These are phyloP conservation scores for Sclerotinia subarctica DNA, from an alignment of 2,329 filamentous ascomycete species.

Conservation along the genomic window DNA sequence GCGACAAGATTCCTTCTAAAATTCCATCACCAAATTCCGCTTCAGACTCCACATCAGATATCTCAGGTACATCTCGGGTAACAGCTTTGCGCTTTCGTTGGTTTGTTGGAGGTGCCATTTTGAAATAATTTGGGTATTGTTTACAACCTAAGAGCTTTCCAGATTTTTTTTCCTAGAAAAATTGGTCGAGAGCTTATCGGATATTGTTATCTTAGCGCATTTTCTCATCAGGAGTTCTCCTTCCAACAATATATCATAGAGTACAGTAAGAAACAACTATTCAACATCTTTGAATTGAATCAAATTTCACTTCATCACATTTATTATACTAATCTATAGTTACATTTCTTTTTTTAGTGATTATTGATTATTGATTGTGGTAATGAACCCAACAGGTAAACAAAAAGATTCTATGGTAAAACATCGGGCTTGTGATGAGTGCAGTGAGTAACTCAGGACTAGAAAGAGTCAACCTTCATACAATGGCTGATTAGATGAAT, in stretches of 20 bases:
- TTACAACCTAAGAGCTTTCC: slow-evolving; percentile 18
- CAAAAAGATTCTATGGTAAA: slow-evolving; percentile 41
- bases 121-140: slow-evolving; percentile 22
- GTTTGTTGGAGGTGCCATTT: slow-evolving; percentile 34
- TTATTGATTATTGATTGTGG: slow-evolving; percentile 15
- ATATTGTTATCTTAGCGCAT: slow-evolving; percentile 31
- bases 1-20: slow-evolving; percentile 55
- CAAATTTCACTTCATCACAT: neutral
- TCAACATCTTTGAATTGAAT: neutral
- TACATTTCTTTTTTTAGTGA: neutral
- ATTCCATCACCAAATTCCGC: slow-evolving; percentile 56
- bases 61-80: slow-evolving; percentile 49
- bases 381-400: slow-evolving; percentile 22
- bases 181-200: slow-evolving; percentile 20
- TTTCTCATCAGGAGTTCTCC: slow-evolving; percentile 1
- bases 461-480: neutral
- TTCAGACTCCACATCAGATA: slow-evolving; percentile 53
- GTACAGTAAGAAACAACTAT: slow-evolving; percentile 4
- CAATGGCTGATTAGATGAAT: slow-evolving; percentile 28
- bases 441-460: slow-evolving; percentile 50
- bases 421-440: slow-evolving; percentile 64
- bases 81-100: slow-evolving; percentile 61
- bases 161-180: slow-evolving; percentile 25
- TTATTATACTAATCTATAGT: neutral
- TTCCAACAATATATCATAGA: neutral